phyloP scores from a whole-genome alignment of 768 basidiomycete species.

The Cystofilobasidium capitatum region DNA sequence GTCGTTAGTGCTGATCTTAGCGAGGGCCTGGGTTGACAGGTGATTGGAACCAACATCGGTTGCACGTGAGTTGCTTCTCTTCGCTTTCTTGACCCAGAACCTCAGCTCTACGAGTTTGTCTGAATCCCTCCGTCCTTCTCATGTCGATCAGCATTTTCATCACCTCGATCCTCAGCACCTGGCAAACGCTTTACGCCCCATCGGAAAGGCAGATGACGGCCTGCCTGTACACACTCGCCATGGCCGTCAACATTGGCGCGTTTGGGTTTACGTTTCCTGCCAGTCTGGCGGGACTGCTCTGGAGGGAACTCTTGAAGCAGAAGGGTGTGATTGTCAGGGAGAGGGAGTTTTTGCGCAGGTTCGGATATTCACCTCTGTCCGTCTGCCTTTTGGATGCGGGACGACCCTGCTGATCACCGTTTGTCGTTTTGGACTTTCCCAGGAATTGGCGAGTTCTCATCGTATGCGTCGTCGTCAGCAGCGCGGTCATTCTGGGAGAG shows the following conservation, averaged over 20 bases:
- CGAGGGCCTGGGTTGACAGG: constrained; percentile 25
- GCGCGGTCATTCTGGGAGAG: constrained; percentile 65
- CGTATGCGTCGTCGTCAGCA: constrained; percentile 56
- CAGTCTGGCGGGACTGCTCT: constrained; percentile 77
- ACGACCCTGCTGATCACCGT: not conserved
- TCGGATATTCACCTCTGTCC: not conserved
- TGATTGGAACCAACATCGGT: constrained; percentile 83
- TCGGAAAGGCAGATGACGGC: constrained; percentile 37
- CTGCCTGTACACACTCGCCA: constrained; percentile 50
- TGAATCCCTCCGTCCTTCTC: too few species aligned
- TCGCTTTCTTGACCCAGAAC: constrained; percentile 75
- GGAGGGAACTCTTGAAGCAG: constrained; percentile 62
- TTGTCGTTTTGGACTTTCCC: not conserved
- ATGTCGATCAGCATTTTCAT: constrained; percentile 87
- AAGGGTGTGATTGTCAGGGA: constrained; percentile 59
- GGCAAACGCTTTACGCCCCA: constrained; percentile 14
- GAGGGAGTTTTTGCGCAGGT: constrained; percentile 49
- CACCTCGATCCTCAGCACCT: constrained; percentile 55
- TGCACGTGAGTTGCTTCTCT: too few species aligned
- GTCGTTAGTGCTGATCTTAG: not conserved
- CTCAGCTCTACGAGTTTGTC: too few species aligned
- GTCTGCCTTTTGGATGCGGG: not conserved
- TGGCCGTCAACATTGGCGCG: constrained; percentile 83
- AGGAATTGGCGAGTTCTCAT: constrained; percentile 54
- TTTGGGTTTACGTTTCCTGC: constrained; percentile 81